A percentile compares a stretch with the other conserved stretches of the same genome.
Conservation (phyloP, 768 basidiomycete species). For the Suillus brevipes region DNA sequence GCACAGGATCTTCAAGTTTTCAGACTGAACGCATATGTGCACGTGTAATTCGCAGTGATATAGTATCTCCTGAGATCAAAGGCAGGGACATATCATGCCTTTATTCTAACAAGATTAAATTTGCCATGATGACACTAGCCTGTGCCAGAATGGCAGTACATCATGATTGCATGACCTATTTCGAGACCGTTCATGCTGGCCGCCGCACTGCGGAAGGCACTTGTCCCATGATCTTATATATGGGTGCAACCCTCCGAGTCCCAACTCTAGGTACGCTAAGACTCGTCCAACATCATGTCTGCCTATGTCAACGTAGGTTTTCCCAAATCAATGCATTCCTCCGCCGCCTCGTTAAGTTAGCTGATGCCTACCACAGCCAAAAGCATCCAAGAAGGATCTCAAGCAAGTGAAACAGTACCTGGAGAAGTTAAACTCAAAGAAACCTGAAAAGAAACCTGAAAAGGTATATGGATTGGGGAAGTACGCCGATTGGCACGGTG, state of each 20-base stretch:
- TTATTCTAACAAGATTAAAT: not conserved
- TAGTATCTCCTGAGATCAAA: not conserved
- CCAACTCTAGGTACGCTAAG: not conserved
- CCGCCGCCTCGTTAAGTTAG: not conserved
- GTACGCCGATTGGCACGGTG: not conserved
- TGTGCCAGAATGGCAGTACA: not conserved
- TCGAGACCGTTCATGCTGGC: not conserved
- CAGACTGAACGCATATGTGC: too few relatives aligned
- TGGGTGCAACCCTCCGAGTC: not conserved
- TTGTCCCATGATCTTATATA: not conserved
- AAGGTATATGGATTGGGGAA: not conserved
- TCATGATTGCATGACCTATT: not conserved
- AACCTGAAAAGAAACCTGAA: too few relatives aligned
- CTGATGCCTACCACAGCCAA: not conserved
- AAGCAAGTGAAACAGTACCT: not conserved
- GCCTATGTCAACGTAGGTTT: not conserved
- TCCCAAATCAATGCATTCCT: not conserved
- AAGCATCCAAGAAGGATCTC: not conserved
- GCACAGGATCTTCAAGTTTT: too few relatives aligned
- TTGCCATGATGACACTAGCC: not conserved
- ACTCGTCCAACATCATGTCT: not conserved
- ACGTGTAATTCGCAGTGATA: not conserved
- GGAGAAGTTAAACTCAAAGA: too few relatives aligned
- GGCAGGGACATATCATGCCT: not conserved
- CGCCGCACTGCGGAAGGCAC: not conserved